phyloP scores from a whole-genome alignment of 2,329 filamentous ascomycete species.

The Clarireedia hainanense region DNA sequence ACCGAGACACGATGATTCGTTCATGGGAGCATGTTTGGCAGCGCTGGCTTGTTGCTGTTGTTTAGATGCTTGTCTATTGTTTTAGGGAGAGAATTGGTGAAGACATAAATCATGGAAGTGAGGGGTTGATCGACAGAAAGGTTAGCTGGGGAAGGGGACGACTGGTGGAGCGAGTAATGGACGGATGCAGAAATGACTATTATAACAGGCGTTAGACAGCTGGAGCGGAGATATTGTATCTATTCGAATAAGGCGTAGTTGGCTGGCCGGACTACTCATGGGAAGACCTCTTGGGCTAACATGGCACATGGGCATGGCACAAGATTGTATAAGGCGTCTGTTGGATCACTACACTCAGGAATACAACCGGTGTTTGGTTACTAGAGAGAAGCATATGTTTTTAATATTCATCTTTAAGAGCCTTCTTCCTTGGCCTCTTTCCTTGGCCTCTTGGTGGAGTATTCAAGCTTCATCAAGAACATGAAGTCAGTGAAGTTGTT shows the following conservation, averaged over 20 bases:
- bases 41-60: slow-evolving; percentile 43
- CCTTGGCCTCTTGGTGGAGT: too few relatives aligned
- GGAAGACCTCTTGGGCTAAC: not conserved
- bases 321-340: not conserved
- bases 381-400: too few relatives aligned
- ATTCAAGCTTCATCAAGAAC: too few relatives aligned
- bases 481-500: too few relatives aligned
- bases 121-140: not conserved
- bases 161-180: not conserved
- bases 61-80: slow-evolving; percentile 37
- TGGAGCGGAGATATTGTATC: not conserved
- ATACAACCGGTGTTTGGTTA: too few relatives aligned
- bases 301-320: not conserved
- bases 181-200: too few relatives aligned
- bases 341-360: too few relatives aligned
- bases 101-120: not conserved
- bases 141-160: not conserved
- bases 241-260: not conserved
- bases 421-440: too few relatives aligned
- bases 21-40: slow-evolving; percentile 36
- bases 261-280: not conserved
- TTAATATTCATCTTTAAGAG: too few relatives aligned
- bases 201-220: not conserved
- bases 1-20: slow-evolving; percentile 33
- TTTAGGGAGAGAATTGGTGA: slow-evolving; percentile 27